These are phyloP conservation scores for Lentinula boryana DNA, from an alignment of 768 basidiomycete species.

Conservation along the genomic window DNA sequence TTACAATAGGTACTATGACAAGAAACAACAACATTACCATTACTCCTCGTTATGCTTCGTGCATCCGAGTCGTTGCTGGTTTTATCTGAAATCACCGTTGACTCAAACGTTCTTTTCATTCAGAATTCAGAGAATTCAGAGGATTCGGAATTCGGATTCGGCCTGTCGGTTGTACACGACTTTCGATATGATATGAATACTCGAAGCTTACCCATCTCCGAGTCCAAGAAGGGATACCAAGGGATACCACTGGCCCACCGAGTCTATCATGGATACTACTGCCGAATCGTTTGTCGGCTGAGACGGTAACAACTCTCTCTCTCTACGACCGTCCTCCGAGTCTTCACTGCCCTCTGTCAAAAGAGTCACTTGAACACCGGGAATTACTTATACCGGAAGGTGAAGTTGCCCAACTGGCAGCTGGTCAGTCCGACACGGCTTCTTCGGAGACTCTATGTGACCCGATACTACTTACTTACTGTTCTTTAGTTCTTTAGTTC, in stretches of 20 bases:
- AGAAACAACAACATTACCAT: constrained; percentile 20
- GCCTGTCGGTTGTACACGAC: constrained; percentile 45
- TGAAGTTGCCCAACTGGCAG: constrained; percentile 23
- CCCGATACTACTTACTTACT: background rate
- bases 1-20: constrained; percentile 15
- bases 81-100: background rate
- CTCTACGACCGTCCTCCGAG: constrained; percentile 2
- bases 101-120: background rate
- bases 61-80: background rate
- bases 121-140: no score
- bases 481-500: no score
- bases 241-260: background rate
- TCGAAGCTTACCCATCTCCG: constrained; percentile 22
- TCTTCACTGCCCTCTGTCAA: background rate
- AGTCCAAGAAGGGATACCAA: background rate
- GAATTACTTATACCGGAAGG: constrained; percentile 13
- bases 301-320: background rate
- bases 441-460: no score
- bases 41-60: constrained; percentile 16
- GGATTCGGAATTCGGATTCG: constrained; percentile 47
- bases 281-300: background rate
- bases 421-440: constrained; percentile 13
- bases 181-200: constrained; percentile 43
- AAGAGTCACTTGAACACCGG: background rate
- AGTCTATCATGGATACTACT: background rate